Base-by-base conservation (phyloP, 2,329 filamentous ascomycete species). In the Verticillium longisporum region DNA sequence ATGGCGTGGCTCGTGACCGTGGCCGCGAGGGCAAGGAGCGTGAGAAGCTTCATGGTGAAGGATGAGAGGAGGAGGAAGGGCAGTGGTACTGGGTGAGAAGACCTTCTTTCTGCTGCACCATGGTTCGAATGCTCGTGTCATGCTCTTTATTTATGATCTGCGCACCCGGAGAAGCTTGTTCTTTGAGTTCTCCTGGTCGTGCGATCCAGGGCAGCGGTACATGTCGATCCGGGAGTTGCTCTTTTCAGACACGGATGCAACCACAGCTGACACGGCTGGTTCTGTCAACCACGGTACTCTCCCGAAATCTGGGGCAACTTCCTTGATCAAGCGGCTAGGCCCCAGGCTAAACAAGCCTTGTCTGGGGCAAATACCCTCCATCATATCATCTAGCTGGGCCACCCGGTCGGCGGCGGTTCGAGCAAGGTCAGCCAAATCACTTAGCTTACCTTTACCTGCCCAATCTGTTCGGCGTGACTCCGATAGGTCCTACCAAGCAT, bases 1-100 rank as follows among this genome's bases (percentile, higher is more conserved):
- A 80, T 78, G 57, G 72, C 68, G 63, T 80, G 78, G 41, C 73
- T 75, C 9, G 72, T 69, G 33, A 74, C 69, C 50, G 68, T 67
- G 58, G 73, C 70, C 55, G 67, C 64, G n/a, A 68, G 59, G 37
- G 58, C 56, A 4, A 67, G 55, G 26, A 63, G 14, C 9, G 63
- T 32, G 1, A 58, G 59, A 55, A 60, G 37, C 56, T 64, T 66
- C 66, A 67, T 67, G 31, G n/a, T 58, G 11, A 15, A n/a, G 3
- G 13, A 9, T 2, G 31, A 21, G n/a, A 26, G 53, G 11, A 55
- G 53, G 11, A 55, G 31, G n/a, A 3, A 10, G 15, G n/a, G 9
- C 10, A 37, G 15, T 33, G 7, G 10, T 18, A 4, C 10, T n/a
- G 21, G n/a, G 26, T 56, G 34, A 18, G 15, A 21, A 56, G 33